These are phyloP conservation scores for Sinapis alba DNA, from an alignment of 441 rosid species.

Conservation along the genomic window DNA sequence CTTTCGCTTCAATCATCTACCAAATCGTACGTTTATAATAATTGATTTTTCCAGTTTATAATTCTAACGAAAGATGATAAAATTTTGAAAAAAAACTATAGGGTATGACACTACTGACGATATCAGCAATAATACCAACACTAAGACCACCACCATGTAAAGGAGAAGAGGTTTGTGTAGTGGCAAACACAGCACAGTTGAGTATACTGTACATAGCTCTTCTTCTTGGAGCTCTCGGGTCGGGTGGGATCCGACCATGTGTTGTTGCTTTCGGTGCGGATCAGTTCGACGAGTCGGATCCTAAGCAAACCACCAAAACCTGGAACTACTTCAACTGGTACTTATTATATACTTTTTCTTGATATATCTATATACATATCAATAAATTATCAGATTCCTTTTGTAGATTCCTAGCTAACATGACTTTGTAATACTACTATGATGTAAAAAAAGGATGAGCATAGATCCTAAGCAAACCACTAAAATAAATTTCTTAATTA, in stretches of 20 bases:
- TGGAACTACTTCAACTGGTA: conserved; percentile 94
- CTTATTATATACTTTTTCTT: neutral
- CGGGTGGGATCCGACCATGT: conserved; percentile 97
- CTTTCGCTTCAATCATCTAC: conserved; percentile 71
- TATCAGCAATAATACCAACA: conserved; percentile 66
- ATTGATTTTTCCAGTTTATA: too few species aligned
- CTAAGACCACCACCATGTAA: conserved; percentile 77
- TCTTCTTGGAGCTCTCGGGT: conserved; percentile 75
- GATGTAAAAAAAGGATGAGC: neutral
- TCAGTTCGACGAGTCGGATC: conserved; percentile 84
- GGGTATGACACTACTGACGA: conserved; percentile 77
- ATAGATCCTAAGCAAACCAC: neutral
- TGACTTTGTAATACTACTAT: conserved; percentile 10
- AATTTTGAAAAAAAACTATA: conserved; percentile 10
- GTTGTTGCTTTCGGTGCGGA: conserved; percentile 96
- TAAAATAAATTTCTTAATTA: neutral
- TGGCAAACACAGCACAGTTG: conserved; percentile 67
- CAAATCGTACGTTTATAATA: conserved; percentile 59
- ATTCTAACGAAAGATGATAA: neutral
- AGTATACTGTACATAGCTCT: conserved; percentile 66
- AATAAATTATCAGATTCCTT: neutral
- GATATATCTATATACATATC: neutral
- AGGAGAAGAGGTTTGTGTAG: conserved; percentile 56
- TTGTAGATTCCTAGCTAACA: conserved; percentile 14
- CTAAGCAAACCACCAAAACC: conserved; percentile 68